These are phyloP conservation scores for Castanopsis chinensis DNA, from an alignment of 306 rosid genomes.

Conservation along the genomic window DNA sequence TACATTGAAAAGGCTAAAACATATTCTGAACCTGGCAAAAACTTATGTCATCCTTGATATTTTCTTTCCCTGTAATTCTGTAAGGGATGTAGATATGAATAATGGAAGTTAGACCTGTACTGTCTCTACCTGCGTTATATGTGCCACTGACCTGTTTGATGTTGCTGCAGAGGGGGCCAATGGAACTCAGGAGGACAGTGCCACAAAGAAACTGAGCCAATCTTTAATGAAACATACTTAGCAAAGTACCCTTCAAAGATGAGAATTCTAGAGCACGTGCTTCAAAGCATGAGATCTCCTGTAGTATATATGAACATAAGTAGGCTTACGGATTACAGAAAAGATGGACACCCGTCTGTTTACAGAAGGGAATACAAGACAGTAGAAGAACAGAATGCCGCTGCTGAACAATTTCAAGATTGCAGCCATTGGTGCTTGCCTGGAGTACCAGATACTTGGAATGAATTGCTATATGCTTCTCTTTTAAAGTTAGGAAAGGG, in stretches of 20 bases:
- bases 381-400: conserved; percentile 22
- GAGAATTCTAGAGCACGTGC: conserved; percentile 71
- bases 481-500: conserved; percentile 32
- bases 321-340: conserved; percentile 81
- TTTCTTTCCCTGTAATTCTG: not conserved
- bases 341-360: conserved; percentile 89
- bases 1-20: not conserved
- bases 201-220: conserved; percentile 75
- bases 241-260: conserved; percentile 71
- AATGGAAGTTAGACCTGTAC: not conserved
- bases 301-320: conserved; percentile 75
- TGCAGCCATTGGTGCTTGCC: conserved; percentile 75
- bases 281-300: conserved; percentile 67
- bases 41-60: not conserved
- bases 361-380: conserved; percentile 53
- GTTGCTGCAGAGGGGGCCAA: conserved; percentile 77
- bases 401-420: conserved; percentile 47
- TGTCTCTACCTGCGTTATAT: not conserved
- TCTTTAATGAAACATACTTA: conserved; percentile 47
- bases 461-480: conserved; percentile 50
- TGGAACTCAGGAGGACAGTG: conserved; percentile 99
- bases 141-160: conserved; percentile 10
- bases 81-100: not conserved
- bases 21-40: not conserved
- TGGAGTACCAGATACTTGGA: conserved; percentile 73